Evolutionary conservation across 2,329 filamentous ascomycete species (phyloP).

Genomic region (Fusarium sp.): DNA sequence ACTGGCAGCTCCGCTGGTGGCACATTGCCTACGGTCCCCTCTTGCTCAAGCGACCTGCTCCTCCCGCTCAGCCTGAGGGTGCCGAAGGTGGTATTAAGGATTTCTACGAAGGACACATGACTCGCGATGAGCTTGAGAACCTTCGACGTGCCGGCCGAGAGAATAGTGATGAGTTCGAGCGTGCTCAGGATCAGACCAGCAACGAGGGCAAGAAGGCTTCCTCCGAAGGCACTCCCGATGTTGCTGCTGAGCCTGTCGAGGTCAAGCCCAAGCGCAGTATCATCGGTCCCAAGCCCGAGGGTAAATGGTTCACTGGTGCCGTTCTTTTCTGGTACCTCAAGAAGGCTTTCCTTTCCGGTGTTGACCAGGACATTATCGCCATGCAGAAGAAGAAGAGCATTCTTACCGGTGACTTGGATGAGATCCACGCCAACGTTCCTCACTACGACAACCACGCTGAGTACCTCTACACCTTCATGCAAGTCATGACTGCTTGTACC

Average conservation of each 20-base stretch:
- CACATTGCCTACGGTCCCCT: constrained; percentile 68
- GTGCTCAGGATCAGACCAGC: constrained; percentile 34
- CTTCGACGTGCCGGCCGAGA: constrained; percentile 53
- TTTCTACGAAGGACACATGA: constrained; percentile 71
- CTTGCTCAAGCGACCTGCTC: constrained; percentile 61
- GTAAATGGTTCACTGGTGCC: constrained; percentile 5
- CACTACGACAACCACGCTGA: constrained; percentile 73
- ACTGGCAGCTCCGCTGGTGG: constrained; percentile 72
- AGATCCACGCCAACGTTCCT: constrained; percentile 68
- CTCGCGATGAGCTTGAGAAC: constrained; percentile 65
- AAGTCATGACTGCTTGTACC: constrained; percentile 73
- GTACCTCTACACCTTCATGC: constrained; percentile 73
- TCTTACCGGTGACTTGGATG: constrained; percentile 67
- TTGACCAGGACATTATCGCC: constrained; percentile 49
- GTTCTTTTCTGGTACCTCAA: constrained; percentile 49
- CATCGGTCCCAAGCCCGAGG: constrained; percentile 44
- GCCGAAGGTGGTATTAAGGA: constrained; percentile 68
- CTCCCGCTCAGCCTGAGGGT: constrained; percentile 75
- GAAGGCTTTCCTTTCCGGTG: constrained; percentile 43
- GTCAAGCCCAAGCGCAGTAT: constrained; percentile 39
- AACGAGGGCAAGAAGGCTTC: constrained; percentile 45
- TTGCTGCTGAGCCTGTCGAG: constrained; percentile 18
- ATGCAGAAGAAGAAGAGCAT: constrained; percentile 61
- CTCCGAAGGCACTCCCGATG: background rate
- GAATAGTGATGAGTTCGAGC: constrained; percentile 44